Evolutionary conservation across 2,329 filamentous ascomycete species (phyloP), one percentile per base, ranked within the genome.

Genomic region (Exophiala sp.): DNA sequence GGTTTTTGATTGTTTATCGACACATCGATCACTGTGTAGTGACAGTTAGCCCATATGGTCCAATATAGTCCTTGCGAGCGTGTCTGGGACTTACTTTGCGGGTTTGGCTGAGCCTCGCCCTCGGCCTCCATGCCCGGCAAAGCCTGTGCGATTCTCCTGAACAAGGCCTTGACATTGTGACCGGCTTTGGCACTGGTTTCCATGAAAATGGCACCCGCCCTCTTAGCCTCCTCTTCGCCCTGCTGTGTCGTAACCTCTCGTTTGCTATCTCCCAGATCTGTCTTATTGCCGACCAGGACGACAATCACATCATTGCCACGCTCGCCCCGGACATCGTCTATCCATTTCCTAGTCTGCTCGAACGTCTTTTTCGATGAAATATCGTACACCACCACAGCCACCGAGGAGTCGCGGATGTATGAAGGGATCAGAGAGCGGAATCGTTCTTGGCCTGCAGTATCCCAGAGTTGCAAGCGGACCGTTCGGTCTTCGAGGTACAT

Each of bases 401-500:
- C 94, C 66, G 86, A 94, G 18, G 88, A 95, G 75, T 98, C 94
- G 64, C 94, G 88, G 65, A 98, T 98, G 73, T 98, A 98, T 18
- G 89, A 96, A 48, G 94, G 94, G 61, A 98, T 98, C 65, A 98
- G 72, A 65, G 88, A 95, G 69, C 94, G 85, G 75, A 98, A 98
- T 61, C 93, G 82, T 72, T 98, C 93, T 70, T 98, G 93, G 56
- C 93, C 93, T 41, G 93, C 93, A 4, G 93, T 98, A 70, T 98
- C 93, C 93, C 93, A 98, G 56, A 98, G 80, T 69, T 98, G 93
- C 69, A 98, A 79, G 65, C 94, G 86, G 56, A 98, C 93, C 35
- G 93, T 98, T 68, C 93, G 82, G 75, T 98, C 93, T 74, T 98
- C 93, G 56, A 98, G 85, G 73, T 98, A 98, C 94, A 98, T 98